Percentiles rank a stretch among this genome's conserved stretches.
These are phyloP conservation scores for Monosporascus ibericus DNA, from an alignment of 2,329 filamentous ascomycete genomes.

Conservation along the genomic window DNA sequence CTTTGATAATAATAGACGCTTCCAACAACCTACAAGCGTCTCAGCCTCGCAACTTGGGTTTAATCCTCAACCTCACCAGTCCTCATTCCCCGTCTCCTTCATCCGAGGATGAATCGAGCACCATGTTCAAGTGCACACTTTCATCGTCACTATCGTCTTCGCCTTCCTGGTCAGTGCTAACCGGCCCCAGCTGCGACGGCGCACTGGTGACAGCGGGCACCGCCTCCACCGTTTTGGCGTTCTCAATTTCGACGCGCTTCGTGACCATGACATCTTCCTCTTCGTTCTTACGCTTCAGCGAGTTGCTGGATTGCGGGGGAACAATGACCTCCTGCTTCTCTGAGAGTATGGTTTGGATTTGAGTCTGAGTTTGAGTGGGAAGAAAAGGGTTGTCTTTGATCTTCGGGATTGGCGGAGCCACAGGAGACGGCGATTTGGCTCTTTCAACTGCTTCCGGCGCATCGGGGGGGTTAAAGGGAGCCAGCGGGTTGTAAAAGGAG, in stretches of 20 bases:
- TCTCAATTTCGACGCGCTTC: constrained; percentile 34
- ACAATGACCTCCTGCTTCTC: constrained; percentile 9
- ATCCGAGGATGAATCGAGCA: constrained; percentile 36
- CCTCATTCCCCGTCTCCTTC: constrained; percentile 29
- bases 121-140: constrained; percentile 55
- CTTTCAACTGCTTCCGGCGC: constrained; percentile 4
- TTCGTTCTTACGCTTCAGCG: constrained; percentile 39
- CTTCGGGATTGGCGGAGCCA: constrained; percentile 5
- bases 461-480: constrained; percentile 1
- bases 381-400: constrained; percentile 18
- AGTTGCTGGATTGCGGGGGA: constrained; percentile 9
- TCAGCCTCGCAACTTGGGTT: no score
- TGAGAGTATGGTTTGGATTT: constrained; percentile 14
- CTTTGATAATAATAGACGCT: constrained; percentile 1
- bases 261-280: constrained; percentile 25
- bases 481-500: not conserved
- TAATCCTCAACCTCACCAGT: not conserved
- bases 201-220: constrained; percentile 2
- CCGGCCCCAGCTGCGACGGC: constrained; percentile 4
- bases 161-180: constrained; percentile 23
- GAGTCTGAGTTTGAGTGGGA: constrained; percentile 13
- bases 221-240: constrained; percentile 4
- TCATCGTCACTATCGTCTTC: constrained; percentile 42
- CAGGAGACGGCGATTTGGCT: constrained; percentile 4
- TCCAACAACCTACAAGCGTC: not conserved